Evolutionary conservation across 257 asterid genomes (phyloP).

Genomic region (Solanum boliviense): DNA sequence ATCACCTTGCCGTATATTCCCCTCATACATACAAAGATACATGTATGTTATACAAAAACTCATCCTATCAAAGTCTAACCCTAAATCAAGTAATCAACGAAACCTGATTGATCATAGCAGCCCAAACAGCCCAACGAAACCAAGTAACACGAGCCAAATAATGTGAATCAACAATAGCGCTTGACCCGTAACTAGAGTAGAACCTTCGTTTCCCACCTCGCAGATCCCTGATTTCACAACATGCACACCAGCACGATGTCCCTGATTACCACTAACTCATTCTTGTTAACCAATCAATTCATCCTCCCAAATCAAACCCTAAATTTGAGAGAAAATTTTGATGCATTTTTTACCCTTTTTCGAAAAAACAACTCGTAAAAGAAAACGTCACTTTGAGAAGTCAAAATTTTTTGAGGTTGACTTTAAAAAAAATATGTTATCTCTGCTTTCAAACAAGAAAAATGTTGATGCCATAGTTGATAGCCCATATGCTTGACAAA

Average conservation of each 20-base stretch:
- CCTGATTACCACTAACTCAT: no score
- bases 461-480: background rate
- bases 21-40: background rate
- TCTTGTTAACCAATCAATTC: no score
- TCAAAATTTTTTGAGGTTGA: background rate
- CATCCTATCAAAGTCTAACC: background rate
- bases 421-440: background rate
- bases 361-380: no score
- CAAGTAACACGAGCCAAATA: constrained; percentile 75
- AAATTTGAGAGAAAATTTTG: no score
- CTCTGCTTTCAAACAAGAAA: background rate
- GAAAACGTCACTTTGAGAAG: no score
- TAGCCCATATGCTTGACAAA: background rate
- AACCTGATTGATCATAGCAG: constrained; percentile 32
- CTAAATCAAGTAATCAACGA: background rate
- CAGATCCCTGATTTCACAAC: constrained; percentile 61
- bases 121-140: constrained; percentile 67
- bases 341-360: no score
- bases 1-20: no score
- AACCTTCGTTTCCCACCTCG: constrained; percentile 58
- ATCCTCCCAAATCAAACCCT: no score
- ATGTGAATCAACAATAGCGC: constrained; percentile 82
- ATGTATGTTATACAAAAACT: background rate
- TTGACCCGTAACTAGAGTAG: constrained; percentile 65
- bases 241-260: constrained; percentile 53